Evolutionary conservation across 306 rosid genomes (phyloP).

Genomic region (Argentina anserina): DNA sequence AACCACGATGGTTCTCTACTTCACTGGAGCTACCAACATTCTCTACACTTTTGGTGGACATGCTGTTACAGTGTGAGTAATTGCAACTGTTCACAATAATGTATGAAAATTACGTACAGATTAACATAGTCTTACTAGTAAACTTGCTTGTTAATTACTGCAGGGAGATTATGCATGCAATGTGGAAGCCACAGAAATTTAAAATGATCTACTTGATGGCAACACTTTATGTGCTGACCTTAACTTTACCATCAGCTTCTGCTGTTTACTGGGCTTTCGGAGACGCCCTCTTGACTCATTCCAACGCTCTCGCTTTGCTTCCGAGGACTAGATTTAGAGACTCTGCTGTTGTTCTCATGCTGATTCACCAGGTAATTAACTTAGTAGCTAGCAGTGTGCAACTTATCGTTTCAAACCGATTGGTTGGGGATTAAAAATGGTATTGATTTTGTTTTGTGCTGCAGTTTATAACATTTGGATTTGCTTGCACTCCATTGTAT

Average conservation of each 20-base stretch:
- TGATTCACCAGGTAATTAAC: conserved; percentile 92
- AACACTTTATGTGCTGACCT: conserved; percentile 81
- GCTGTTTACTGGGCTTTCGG: conserved; percentile 98
- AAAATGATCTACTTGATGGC: conserved; percentile 86
- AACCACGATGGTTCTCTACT: conserved; percentile 80
- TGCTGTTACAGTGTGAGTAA: conserved; percentile 90
- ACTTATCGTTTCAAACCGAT: neutral
- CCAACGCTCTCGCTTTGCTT: conserved; percentile 86
- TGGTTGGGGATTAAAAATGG: neutral
- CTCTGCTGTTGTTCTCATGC: conserved; percentile 87
- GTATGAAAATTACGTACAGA: conserved; percentile 2
- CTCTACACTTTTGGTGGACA: conserved; percentile 98
- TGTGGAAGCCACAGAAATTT: conserved; percentile 99
- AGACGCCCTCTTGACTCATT: conserved; percentile 77
- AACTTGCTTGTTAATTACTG: conserved; percentile 3
- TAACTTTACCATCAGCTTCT: conserved; percentile 90
- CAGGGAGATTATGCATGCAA: conserved; percentile 99
- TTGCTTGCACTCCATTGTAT: conserved; percentile 96
- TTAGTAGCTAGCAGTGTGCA: neutral
- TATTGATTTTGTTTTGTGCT: conserved; percentile 12
- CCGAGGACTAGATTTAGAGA: conserved; percentile 78
- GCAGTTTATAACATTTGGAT: conserved; percentile 97
- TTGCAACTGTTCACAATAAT: neutral
- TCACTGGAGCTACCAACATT: conserved; percentile 97
- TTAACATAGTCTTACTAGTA: neutral